Conservation (phyloP, 495 filamentous ascomycete genomes). For the Bombardia bombarda region DNA sequence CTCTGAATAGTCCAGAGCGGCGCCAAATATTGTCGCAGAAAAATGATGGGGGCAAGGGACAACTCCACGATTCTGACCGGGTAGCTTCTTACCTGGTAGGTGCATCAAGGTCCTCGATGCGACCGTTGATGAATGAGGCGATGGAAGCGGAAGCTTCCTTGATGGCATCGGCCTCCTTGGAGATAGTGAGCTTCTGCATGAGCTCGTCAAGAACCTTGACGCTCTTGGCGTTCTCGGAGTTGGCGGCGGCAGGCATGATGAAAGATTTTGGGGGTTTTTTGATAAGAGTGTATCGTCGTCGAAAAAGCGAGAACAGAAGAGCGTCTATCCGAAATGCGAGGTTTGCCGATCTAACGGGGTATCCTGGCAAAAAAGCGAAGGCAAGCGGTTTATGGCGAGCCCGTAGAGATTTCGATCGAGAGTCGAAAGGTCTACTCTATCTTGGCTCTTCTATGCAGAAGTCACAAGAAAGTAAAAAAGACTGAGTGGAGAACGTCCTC, state of each 20-base stretch:
- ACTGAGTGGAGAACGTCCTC: slow-evolving; percentile 24
- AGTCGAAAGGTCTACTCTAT: slow-evolving; percentile 32
- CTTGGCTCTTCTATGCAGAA: slow-evolving; percentile 24
- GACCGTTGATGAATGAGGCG: slow-evolving; percentile 46
- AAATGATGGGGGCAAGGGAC: too few relatives aligned
- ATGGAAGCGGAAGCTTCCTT: slow-evolving; percentile 38
- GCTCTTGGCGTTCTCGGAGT: slow-evolving; percentile 41
- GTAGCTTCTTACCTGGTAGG: slow-evolving; percentile 35
- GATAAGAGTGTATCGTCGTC: slow-evolving; percentile 4
- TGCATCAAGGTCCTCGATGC: slow-evolving; percentile 42
- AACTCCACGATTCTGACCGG: too few relatives aligned
- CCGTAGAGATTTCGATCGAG: slow-evolving; percentile 31
- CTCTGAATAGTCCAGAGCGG: too few relatives aligned
- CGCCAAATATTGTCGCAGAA: too few relatives aligned
- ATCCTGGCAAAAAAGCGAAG: slow-evolving; percentile 13
- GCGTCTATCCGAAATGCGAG: slow-evolving; percentile 17
- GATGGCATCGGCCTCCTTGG: slow-evolving; percentile 40
- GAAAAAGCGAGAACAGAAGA: slow-evolving; percentile 12
- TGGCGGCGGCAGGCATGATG: slow-evolving; percentile 23
- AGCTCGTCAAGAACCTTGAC: slow-evolving; percentile 45
- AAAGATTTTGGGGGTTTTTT: slow-evolving; percentile 7
- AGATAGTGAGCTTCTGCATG: slow-evolving; percentile 45
- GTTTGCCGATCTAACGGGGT: slow-evolving; percentile 18
- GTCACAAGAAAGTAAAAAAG: slow-evolving; percentile 19
- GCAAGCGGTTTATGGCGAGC: slow-evolving; percentile 10